Conservation (phyloP, 2,329 filamentous ascomycete species). For the Xylariaceae sp. region DNA sequence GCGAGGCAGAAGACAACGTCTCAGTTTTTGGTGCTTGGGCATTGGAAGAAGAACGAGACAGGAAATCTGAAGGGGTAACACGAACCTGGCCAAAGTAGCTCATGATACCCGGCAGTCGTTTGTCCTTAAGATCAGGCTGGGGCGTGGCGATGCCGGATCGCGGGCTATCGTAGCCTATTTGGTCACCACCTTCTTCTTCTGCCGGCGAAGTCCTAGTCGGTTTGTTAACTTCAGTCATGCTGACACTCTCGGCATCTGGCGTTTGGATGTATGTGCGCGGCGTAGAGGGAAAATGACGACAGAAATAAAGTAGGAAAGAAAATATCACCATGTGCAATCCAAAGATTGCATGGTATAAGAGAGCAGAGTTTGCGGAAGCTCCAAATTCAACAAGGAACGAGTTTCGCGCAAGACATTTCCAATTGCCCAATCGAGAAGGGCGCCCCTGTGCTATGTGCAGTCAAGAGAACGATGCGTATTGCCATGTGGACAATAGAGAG, state of each 20-base stretch:
- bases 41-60: slow-evolving; percentile 34
- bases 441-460: neutral
- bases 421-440: neutral
- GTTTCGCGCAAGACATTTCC: slow-evolving; percentile 4
- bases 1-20: slow-evolving; percentile 29
- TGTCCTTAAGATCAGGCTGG: slow-evolving; percentile 88
- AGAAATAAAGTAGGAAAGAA: neutral
- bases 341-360: slow-evolving; percentile 3
- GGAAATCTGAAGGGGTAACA: slow-evolving; percentile 66
- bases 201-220: slow-evolving; percentile 48
- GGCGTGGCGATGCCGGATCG: slow-evolving; percentile 90
- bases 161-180: slow-evolving; percentile 80
- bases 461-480: slow-evolving; percentile 1
- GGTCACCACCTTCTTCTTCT: slow-evolving; percentile 70
- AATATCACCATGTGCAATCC: slow-evolving; percentile 1
- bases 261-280: no score
- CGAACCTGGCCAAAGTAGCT: slow-evolving; percentile 99
- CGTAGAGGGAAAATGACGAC: no score
- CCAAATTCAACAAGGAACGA: neutral
- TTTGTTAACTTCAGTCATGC: slow-evolving; percentile 44
- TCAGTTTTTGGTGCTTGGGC: slow-evolving; percentile 35
- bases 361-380: slow-evolving; percentile 3
- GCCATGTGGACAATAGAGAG: neutral
- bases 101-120: slow-evolving; percentile 91
- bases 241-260: slow-evolving; percentile 7